phyloP scores from a whole-genome alignment of 1,139 yeast species.

The Suhomyces taliae region DNA sequence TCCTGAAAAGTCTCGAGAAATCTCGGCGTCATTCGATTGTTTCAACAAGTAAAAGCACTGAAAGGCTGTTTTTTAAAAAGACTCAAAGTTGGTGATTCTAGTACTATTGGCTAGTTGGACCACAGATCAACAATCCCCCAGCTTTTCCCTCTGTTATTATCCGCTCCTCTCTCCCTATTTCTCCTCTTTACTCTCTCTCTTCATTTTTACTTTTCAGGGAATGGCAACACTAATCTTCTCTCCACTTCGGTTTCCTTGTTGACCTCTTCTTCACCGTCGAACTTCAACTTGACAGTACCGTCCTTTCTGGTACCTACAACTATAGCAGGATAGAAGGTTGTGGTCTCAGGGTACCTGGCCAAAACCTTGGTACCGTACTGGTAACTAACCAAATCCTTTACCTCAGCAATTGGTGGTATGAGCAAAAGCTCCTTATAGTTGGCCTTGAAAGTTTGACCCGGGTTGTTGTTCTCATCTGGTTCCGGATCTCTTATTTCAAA shows the following conservation, averaged over 20 bases:
- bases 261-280: conserved; percentile 97
- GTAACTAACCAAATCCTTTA: conserved; percentile 52
- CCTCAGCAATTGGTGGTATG: conserved; percentile 56
- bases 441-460: conserved; percentile 86
- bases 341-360: conserved; percentile 96
- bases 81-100: no score
- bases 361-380: conserved; percentile 80
- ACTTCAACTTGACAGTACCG: conserved; percentile 74
- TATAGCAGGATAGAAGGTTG: conserved; percentile 93
- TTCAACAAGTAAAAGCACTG: no score
- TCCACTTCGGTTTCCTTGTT: conserved; percentile 94
- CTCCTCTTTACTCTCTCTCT: no score
- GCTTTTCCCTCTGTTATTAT: background rate
- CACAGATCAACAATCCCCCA: no score
- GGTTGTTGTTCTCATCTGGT: conserved; percentile 90
- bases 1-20: no score
- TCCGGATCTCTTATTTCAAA: conserved; percentile 95
- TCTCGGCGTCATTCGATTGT: no score
- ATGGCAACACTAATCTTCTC: conserved; percentile 77
- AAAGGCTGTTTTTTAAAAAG: no score
- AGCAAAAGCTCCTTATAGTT: conserved; percentile 75
- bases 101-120: no score
- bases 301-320: conserved; percentile 79
- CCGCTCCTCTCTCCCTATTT: background rate
- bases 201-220: conserved; percentile 43